Evolutionary conservation across 164 flowering plant genomes (phyloP).

Genomic region (Magnolia officinalis): DNA sequence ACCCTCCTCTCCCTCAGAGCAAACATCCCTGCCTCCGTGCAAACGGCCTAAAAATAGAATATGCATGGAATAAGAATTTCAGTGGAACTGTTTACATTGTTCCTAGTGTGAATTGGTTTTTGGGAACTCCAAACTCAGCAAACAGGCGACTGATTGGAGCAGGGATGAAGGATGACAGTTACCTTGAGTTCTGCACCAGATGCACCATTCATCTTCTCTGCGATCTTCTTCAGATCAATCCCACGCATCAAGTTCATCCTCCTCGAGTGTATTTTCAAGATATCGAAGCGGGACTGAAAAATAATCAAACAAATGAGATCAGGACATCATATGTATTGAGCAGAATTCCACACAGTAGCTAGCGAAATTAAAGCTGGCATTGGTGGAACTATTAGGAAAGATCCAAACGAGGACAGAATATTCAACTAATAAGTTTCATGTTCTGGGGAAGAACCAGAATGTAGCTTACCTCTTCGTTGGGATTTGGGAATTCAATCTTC

Average conservation of each 20-base stretch:
- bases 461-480: conserved; percentile 71
- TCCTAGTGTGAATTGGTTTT: too few species aligned
- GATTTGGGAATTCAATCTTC: conserved; percentile 97
- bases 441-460: neutral
- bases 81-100: too few species aligned
- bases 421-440: too few species aligned
- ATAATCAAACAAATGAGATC: neutral
- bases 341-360: too few species aligned
- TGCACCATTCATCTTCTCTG: conserved; percentile 97
- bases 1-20: conserved; percentile 95
- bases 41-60: conserved; percentile 62
- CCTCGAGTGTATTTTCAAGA: conserved; percentile 91
- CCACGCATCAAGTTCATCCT: conserved; percentile 99
- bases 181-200: conserved; percentile 99
- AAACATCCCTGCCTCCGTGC: conserved; percentile 99
- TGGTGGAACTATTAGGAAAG: too few species aligned
- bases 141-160: neutral
- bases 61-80: too few species aligned
- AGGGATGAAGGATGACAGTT: conserved; percentile 1
- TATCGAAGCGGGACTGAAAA: conserved; percentile 83
- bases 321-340: too few species aligned
- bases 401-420: too few species aligned
- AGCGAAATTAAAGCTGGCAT: too few species aligned
- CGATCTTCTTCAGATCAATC: conserved; percentile 94
- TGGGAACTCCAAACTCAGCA: neutral